phyloP scores from a whole-genome alignment of 2,329 filamentous ascomycete species.

The Apiospora kogelbergensis region DNA sequence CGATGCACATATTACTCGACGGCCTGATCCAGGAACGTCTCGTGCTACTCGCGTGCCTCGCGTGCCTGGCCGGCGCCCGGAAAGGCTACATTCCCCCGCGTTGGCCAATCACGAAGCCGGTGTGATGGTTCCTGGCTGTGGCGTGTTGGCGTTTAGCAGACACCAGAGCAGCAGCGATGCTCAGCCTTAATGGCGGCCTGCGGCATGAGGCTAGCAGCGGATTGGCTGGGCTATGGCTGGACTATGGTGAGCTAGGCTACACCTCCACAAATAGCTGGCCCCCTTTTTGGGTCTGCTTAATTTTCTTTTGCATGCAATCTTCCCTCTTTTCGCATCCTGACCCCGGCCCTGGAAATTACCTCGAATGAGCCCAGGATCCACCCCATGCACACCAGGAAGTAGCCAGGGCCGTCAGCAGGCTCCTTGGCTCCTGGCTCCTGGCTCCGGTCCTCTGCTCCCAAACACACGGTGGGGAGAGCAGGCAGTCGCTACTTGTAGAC shows the following conservation, averaged over 20 bases:
- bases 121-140: too few relatives aligned
- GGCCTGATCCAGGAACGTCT: neutral
- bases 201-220: neutral
- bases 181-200: conserved; percentile 1
- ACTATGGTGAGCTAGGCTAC: too few relatives aligned
- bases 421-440: too few relatives aligned
- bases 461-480: neutral
- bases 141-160: too few relatives aligned
- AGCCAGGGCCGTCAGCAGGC: neutral
- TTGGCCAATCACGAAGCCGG: neutral
- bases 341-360: conserved; percentile 2
- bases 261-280: neutral
- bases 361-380: neutral
- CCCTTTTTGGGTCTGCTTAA: neutral
- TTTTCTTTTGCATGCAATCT: conserved; percentile 7
- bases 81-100: neutral
- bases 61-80: neutral
- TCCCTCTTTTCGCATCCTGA: neutral
- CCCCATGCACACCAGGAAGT: neutral
- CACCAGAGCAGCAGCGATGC: too few relatives aligned
- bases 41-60: neutral
- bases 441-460: neutral
- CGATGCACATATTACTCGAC: neutral
- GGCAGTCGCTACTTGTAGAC: too few relatives aligned
- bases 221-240: neutral